Evolutionary conservation across 2,329 filamentous ascomycete genomes (phyloP), one percentile per base, ranked within the genome.

Genomic region (Clarireedia sp.): DNA sequence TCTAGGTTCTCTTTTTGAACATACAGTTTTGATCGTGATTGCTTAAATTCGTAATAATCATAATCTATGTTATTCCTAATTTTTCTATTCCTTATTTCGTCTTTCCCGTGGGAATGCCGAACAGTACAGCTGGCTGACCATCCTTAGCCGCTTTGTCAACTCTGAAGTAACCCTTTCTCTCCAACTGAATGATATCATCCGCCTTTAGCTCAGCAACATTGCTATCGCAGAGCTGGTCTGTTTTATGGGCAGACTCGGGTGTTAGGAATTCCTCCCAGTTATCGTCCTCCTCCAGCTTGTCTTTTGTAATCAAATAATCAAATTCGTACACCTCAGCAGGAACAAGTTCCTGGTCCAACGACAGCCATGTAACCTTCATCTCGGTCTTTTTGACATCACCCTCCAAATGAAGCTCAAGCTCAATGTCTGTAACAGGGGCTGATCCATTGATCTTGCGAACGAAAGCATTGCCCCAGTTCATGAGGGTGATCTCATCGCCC

Each of bases 321-420:
- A 96, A 97, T 64, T 96, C 90, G 73, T 91, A 92, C 10, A 96
- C 79, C 72, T 96, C 89, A 21, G 94, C 85, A 7, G 85, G 83
- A 14, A 95, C 78, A 0, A 96, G 79, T 57, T 87, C 81, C 73
- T 92, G 87, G 45, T 81, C 81, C 62, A 89, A 82, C 1, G 89
- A 86, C 48, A 97, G 76, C 92, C 92, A 97, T 64, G 91, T 96
- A 38, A 97, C 83, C 78, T 97, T 97, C 82, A 96, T 96, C 67
- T 90, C 85, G 0, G 92, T 97, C 68, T 89, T 86, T 78, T 95
- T 96, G 71, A 97, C 89, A 70, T 97, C 92, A 55, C 92, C 91
- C 65, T 87, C 83, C 49, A 96, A 81, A 72, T 97, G 87, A n/a
- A 96, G 82, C 73, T 96, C 89, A 53, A 94, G 77, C 56, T 87